Evolutionary conservation across 2,329 filamentous ascomycete genomes (phyloP), one percentile per base, ranked within the genome.

Genomic region (Botrytis medusae): DNA sequence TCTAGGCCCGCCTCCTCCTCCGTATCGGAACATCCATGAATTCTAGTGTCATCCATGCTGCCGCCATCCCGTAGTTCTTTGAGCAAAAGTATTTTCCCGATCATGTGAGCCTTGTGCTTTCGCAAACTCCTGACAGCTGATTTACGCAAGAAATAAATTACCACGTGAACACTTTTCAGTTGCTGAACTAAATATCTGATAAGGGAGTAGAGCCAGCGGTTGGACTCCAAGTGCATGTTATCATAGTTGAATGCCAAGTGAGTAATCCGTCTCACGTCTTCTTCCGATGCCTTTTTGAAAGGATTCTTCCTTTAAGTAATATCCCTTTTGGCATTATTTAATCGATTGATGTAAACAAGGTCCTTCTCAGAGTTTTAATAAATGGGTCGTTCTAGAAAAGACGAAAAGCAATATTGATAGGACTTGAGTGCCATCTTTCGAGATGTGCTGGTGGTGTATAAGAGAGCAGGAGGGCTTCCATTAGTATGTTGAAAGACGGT

Each of bases 1-100:
- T n/a, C 14, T n/a, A 29, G 7, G 1, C 16, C 25, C 16, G 12
- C 2, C 4, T 29, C 51, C 25, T 29, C 3, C 3, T 14, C 51
- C 22, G 9, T 51, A 54, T 29, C 51, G 6, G 5, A 16, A 54
- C 14, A 3, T 16, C 12, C 25, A 54, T 54, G 16, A 6, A n/a
- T 16, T 29, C 7, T 5, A 54, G 48, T 54, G 14, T 3, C 25
- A n/a, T 16, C 2, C 7, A 16, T 14, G 6, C 2, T 54, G 6
- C 7, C 12, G 12, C 14, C 2, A 54, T 54, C 14, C 51, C 1
- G n/a, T 18, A 2, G 1, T 16, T 29, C 29, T 1, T 2, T 18
- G 14, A 16, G 0, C n/a, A 14, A 29, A 29, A 29, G 14, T 2
- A 9, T 3, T 18, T 5, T 54, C 6, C n/a, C n/a, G 7, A 1